Evolutionary conservation across 1,284 basidiomycete genomes (phyloP).

Genomic region (Lignosus rhinocerotis): DNA sequence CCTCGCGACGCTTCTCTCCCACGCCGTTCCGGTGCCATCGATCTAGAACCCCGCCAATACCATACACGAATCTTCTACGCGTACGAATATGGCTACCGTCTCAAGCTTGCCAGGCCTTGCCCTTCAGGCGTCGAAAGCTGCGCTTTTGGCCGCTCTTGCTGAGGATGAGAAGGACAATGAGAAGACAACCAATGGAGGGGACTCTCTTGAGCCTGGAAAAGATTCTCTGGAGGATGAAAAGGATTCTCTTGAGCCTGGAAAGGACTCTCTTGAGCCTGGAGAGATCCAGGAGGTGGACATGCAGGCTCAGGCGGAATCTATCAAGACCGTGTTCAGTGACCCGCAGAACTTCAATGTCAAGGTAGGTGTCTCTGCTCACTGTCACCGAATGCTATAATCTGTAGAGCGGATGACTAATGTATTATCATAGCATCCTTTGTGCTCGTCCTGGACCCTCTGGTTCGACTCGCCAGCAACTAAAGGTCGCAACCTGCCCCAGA

Average conservation of each 20-base stretch:
- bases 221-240: slow-evolving; percentile 56
- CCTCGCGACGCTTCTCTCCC: background rate
- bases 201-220: slow-evolving; percentile 55
- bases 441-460: slow-evolving; percentile 95
- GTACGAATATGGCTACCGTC: slow-evolving; percentile 29
- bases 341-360: slow-evolving; percentile 91
- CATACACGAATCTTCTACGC: background rate
- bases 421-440: slow-evolving; percentile 76
- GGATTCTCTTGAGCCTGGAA: slow-evolving; percentile 54
- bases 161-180: slow-evolving; percentile 43
- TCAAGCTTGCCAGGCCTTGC: slow-evolving; percentile 60
- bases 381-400: background rate
- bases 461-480: slow-evolving; percentile 93
- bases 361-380: slow-evolving; percentile 42
- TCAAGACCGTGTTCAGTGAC: slow-evolving; percentile 90
- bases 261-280: slow-evolving; percentile 54
- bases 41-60: slow-evolving; percentile 8
- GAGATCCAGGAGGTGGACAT: slow-evolving; percentile 82
- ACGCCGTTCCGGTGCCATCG: slow-evolving; percentile 9
- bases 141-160: slow-evolving; percentile 67
- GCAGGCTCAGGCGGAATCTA: slow-evolving; percentile 77
- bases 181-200: slow-evolving; percentile 37
- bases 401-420: background rate
- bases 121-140: slow-evolving; percentile 72
- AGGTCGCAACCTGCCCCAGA: slow-evolving; percentile 84